Evolutionary conservation across 73 alveolate genomes (phyloP), one percentile per base, ranked within the genome.

Genomic region (Breviolum minutum): DNA sequence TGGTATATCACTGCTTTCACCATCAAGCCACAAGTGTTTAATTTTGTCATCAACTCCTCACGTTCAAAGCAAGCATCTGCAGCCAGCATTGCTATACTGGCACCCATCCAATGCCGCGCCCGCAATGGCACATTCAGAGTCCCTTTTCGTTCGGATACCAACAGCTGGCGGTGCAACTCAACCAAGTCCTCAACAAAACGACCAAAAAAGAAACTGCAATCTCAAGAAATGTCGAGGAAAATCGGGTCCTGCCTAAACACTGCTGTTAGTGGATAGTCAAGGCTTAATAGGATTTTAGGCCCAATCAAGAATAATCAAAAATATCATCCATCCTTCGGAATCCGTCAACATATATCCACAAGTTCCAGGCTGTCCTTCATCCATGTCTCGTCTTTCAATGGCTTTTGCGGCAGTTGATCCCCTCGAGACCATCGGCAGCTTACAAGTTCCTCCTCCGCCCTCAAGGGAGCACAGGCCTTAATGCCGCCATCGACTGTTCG

Each of bases 81-180:
- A 3, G 95, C 95, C 27, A 87, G 66, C 16, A 26, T 32, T 10
- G 95, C 95, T 63, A 87, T 32, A 32, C 68, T 27, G 68, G 95
- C 76, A 26, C 95, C 95, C 80, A 87, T 24, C 95, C 95, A 87
- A 66, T 87, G 95, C 63, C 62, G 48, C 26, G 83, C 30, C 8
- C 63, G 64, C 60, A 77, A 29, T 22, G 64, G 61, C 40, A 16
- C 54, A 32, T n/a, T 2, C 83, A 32, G 2, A 32, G 54, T 32
- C 48, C 83, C 32, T 13, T 66, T 20, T 13, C 48, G 83, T 30
- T 26, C 64, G 64, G 87, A 10, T 22, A 16, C 27, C 19, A n/a
- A n/a, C 94, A 86, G 61, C 60, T 63, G 4, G 20, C 94, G 94
- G 95, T 87, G 82, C 63, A 87, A 82, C 22, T 80, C 76, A 20